Evolutionary conservation across 177 flowering plant genomes (phyloP), one percentile per base, ranked within the genome.

Genomic region (Telopea speciosissima): DNA sequence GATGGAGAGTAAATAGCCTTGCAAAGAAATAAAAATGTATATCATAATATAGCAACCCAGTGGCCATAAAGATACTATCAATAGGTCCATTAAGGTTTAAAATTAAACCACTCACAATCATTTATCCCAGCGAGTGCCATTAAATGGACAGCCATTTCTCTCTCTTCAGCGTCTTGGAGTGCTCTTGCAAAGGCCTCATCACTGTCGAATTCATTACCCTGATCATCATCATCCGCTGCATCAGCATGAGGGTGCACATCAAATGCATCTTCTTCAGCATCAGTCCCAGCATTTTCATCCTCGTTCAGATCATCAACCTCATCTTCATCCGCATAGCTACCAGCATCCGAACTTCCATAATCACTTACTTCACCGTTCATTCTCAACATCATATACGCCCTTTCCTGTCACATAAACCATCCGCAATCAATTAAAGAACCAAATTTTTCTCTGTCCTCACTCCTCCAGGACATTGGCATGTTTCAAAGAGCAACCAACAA

Each of bases 121-220:
- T 81, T 82, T 56, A 90, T 75, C 52, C 92, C 89, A 36, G 96
- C 81, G 61, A 91, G 81, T 22, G 92, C 86, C 76, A 89, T 71
- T 82, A 93, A 66, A 66, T 86, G 84, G 42, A 88, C 85, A 26
- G 93, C 93, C 88, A 92, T 80, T 72, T 90, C 97, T 67, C 88
- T 76, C 69, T 90, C 96, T 77, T 92, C 98, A 63, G 94, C 96
- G 73, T 93, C 92, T 79, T 89, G 97, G n/a, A 93, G 79, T 26
- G 96, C 92, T 79, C 94, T 85, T 3, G 97, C 97, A 84, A 82
- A 93, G 11, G 90, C 92, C 82, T 93, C 96, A 28, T 93, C 97
- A 74, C 86, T 87, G 69, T 92, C 91, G 61, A 82, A 65, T 66
- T 83, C 92, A 60, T 62, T 71, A 45, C 31, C 74, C 62, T 73